These are phyloP conservation scores for Nicotiana sylvestris DNA, from an alignment of 257 asterid genomes.

Conservation along the genomic window DNA sequence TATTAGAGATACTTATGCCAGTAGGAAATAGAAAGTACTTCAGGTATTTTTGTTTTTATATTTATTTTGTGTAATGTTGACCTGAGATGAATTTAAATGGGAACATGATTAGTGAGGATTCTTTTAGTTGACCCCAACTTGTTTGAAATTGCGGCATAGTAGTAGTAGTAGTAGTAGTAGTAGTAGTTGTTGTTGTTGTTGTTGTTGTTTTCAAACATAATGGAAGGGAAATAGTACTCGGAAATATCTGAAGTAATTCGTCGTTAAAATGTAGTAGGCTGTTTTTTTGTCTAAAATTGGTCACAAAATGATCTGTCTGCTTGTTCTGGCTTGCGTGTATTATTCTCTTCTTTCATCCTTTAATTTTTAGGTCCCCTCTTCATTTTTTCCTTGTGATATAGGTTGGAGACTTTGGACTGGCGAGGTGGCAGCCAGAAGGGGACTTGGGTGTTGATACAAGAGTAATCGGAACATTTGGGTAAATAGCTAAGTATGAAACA, in stretches of 20 bases:
- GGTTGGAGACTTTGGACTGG: constrained; percentile 95
- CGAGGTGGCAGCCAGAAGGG: constrained; percentile 68
- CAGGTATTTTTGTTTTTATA: no score
- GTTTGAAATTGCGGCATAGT: no score
- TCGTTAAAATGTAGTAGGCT: background rate
- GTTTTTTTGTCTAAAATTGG: background rate
- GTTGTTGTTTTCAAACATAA: background rate
- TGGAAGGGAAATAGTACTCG: background rate
- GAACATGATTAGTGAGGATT: no score
- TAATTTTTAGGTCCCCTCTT: background rate
- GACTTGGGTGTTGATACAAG: constrained; percentile 50
- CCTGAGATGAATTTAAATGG: no score
- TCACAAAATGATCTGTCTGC: background rate
- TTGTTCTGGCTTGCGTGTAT: background rate
- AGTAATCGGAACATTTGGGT: constrained; percentile 87
- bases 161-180: no score
- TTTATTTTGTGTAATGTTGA: no score
- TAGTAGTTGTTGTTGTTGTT: no score
- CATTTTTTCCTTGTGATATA: constrained; percentile 13
- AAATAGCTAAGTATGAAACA: background rate
- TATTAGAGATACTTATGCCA: no score
- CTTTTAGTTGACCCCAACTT: no score
- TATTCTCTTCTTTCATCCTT: background rate
- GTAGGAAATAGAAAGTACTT: no score
- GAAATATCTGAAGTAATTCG: background rate